Conservation (phyloP, 768 basidiomycete genomes). For the Leucosporidium yakuticum region DNA sequence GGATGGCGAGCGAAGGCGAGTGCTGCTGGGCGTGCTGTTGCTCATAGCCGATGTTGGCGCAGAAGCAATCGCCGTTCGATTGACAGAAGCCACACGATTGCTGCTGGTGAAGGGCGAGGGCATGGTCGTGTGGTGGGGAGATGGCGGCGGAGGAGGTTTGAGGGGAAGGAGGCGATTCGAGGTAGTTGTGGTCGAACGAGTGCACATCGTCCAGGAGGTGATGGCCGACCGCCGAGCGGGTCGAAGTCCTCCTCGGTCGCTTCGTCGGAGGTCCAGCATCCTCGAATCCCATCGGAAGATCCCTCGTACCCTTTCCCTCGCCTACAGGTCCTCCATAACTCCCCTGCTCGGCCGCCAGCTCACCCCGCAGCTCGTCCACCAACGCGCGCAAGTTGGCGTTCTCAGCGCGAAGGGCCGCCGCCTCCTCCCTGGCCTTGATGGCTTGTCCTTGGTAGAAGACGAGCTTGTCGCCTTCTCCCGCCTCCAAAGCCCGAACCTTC, state of each 20-base stretch:
- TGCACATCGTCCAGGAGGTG: no score
- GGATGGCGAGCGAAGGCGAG: slow-evolving; percentile 21
- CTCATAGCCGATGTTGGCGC: slow-evolving; percentile 52
- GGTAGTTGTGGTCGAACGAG: background rate
- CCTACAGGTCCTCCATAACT: background rate
- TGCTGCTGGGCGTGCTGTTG: slow-evolving; percentile 16
- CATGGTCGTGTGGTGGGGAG: slow-evolving; percentile 8
- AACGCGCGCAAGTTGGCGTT: slow-evolving; percentile 21
- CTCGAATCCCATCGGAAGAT: slow-evolving; percentile 6
- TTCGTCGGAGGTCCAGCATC: slow-evolving; percentile 12
- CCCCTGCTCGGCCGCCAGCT: slow-evolving; percentile 14
- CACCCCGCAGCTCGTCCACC: slow-evolving; percentile 16
- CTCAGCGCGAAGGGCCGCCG: slow-evolving; percentile 16
- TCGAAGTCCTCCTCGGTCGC: slow-evolving; percentile 18
- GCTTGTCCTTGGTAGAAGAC: slow-evolving; percentile 35
- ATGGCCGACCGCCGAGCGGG: background rate
- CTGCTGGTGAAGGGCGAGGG: slow-evolving; percentile 12
- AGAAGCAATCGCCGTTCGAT: slow-evolving; percentile 66
- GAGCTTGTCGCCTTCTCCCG: slow-evolving; percentile 32
- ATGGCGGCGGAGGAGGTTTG: background rate
- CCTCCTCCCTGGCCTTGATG: slow-evolving; percentile 23
- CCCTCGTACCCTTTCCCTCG: slow-evolving; percentile 14
- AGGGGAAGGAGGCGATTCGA: slow-evolving; percentile 1
- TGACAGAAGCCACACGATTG: slow-evolving; percentile 66
- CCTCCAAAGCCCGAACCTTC: slow-evolving; percentile 29